Base-by-base conservation (phyloP, 2,329 filamentous ascomycete species). In the Knufia petricola region DNA sequence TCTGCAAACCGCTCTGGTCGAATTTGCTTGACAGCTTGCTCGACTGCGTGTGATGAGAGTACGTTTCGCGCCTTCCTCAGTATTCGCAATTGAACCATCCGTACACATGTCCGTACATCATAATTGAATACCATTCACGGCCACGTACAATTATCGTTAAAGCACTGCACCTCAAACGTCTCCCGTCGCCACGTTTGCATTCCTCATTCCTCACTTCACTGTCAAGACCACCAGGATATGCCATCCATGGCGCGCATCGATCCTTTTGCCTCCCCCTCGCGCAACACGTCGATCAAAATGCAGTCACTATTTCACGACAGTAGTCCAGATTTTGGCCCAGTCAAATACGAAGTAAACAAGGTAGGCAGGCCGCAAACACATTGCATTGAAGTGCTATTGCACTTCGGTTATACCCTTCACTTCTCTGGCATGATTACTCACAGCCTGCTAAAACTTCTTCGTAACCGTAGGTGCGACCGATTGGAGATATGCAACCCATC, bases 221-320 rank as follows among this genome's bases (percentile, higher is more conserved):
- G n/a, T 30, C 34, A 26, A 47, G 8, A 15, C 21, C 32, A 47
- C 45, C 20, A 41, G 37, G 42, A 48, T 50, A 59, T 59, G 55
- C 57, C 57, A 51, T 50, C 51, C 52, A 59, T 59, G 57, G 57
- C 57, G 48, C 57, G 54, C 37, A 53, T 54, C 45, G 55, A 58
- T 47, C 55, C 57, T 4, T 59, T 59, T 46, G 31, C 44, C 2
- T 47, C 44, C 13, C 44, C 44, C 20, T 26, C 30, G n/a, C 32
- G 34, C 19, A 28, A 17, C 21, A 38, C 21, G 17, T 55, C 55
- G 17, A 51, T 55, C 23, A 53, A 56, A 8, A 55, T 55, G 39
- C 53, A 57, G 26, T 55, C 57, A 47, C 57, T 55, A 37, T 46
- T 59, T 17, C 47, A 57, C 13, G 57, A 59, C 49, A 58, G 55